These are phyloP conservation scores for Aquilaria agallochum DNA, from an alignment of 441 rosid genomes.

Conservation along the genomic window DNA sequence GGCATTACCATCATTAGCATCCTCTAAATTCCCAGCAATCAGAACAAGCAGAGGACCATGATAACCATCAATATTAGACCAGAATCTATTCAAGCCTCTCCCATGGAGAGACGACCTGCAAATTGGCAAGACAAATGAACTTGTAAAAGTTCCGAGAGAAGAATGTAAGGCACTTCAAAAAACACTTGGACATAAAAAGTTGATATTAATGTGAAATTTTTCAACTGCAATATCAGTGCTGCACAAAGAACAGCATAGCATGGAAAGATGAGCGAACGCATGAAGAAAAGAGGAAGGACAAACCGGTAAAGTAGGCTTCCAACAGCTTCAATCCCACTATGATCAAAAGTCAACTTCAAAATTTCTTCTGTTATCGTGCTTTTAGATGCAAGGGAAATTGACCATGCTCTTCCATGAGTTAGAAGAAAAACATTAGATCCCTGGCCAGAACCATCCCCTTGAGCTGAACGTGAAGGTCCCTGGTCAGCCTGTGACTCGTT, in stretches of 20 bases:
- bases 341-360: slow-evolving; percentile 42
- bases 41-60: slow-evolving; percentile 69
- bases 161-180: neutral
- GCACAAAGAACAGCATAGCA: slow-evolving; percentile 7
- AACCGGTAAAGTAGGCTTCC: slow-evolving; percentile 76
- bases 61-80: slow-evolving; percentile 90
- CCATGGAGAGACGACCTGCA: slow-evolving; percentile 79
- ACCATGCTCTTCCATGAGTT: slow-evolving; percentile 80
- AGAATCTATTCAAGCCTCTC: slow-evolving; percentile 84
- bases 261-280: neutral
- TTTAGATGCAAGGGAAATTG: slow-evolving; percentile 63
- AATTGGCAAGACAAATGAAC: slow-evolving; percentile 12
- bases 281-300: slow-evolving; percentile 18
- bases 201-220: too few species aligned
- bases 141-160: slow-evolving; percentile 4
- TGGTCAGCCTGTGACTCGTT: slow-evolving; percentile 38
- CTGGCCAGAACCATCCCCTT: slow-evolving; percentile 30
- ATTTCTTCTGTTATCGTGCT: slow-evolving; percentile 49
- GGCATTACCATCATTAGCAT: slow-evolving; percentile 28
- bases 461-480: slow-evolving; percentile 45
- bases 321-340: slow-evolving; percentile 24
- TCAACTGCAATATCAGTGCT: neutral
- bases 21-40: slow-evolving; percentile 52
- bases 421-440: slow-evolving; percentile 39
- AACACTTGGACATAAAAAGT: too few species aligned